These are phyloP conservation scores for Leccinum variicolor DNA, from an alignment of 768 basidiomycete genomes.

Conservation along the genomic window DNA sequence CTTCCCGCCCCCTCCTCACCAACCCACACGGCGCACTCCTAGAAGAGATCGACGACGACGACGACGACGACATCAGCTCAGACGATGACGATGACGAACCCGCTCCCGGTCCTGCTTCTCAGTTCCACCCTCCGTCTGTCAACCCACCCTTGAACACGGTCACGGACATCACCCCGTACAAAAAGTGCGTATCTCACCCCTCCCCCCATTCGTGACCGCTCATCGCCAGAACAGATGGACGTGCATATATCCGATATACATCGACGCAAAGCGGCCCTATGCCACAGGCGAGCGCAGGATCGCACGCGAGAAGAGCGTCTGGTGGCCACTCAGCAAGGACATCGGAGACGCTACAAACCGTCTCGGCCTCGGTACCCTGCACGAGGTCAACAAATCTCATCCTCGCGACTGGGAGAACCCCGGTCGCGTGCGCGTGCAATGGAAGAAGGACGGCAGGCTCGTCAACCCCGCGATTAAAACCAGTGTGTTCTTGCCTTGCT, in stretches of 20 bases:
- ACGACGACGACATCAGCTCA: conserved; percentile 45
- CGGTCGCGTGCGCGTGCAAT: conserved; percentile 89
- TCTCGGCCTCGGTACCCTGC: conserved; percentile 75
- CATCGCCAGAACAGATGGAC: conserved; percentile 65
- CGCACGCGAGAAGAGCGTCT: conserved; percentile 70
- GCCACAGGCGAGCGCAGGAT: conserved; percentile 81
- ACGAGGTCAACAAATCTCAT: conserved; percentile 88
- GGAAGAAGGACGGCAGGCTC: conserved; percentile 75
- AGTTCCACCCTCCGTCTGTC: conserved; percentile 30
- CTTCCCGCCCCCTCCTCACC: conserved; percentile 58
- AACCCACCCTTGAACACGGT: conserved; percentile 38
- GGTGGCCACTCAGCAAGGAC: conserved; percentile 95
- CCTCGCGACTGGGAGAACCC: conserved; percentile 99
- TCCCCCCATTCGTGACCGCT: background rate
- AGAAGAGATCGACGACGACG: conserved; percentile 66
- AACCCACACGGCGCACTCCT: conserved; percentile 74
- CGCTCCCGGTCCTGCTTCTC: conserved; percentile 55
- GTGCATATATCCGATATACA: conserved; percentile 94
- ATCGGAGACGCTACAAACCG: conserved; percentile 81
- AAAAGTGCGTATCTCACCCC: conserved; percentile 53
- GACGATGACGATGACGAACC: conserved; percentile 28
- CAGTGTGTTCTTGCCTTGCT: conserved; percentile 49
- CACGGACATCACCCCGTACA: conserved; percentile 80
- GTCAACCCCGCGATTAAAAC: conserved; percentile 69
- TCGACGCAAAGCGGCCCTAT: conserved; percentile 92